These are phyloP conservation scores for Hortaea werneckii DNA, from an alignment of 2,329 filamentous ascomycete species.

Conservation along the genomic window DNA sequence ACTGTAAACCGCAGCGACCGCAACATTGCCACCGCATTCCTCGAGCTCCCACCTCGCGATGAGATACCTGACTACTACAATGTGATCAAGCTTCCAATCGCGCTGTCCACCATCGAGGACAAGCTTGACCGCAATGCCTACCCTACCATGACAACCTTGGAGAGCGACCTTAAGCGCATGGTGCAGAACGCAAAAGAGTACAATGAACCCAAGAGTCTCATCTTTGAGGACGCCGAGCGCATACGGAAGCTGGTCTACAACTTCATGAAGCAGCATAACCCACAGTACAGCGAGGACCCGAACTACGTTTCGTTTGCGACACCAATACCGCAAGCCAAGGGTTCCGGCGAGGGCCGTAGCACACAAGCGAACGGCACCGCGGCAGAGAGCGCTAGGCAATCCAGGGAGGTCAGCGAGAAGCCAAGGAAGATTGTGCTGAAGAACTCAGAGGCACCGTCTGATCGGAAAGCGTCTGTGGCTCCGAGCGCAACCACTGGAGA, in stretches of 20 bases:
- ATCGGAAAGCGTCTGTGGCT: constrained; percentile 20
- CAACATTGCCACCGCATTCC: constrained; percentile 63
- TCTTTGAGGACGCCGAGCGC: constrained; percentile 77
- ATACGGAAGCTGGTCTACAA: constrained; percentile 79
- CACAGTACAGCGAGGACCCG: constrained; percentile 59
- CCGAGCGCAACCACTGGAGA: constrained; percentile 14
- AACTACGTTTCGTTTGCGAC: constrained; percentile 64
- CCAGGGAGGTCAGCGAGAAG: constrained; percentile 5
- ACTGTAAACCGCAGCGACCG: constrained; percentile 44
- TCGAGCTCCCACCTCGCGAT: constrained; percentile 47
- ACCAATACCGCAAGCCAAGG: constrained; percentile 50
- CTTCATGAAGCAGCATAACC: constrained; percentile 78
- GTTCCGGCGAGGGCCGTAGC: constrained; percentile 8
- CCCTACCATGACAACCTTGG: constrained; percentile 59
- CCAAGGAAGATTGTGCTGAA: constrained; percentile 12
- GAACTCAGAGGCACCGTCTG: constrained; percentile 18
- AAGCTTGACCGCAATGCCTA: constrained; percentile 64
- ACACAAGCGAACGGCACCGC: constrained; percentile 8
- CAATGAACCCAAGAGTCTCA: constrained; percentile 60
- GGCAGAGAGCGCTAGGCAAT: constrained; percentile 4
- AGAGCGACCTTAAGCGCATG: constrained; percentile 81
- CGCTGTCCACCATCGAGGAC: constrained; percentile 63
- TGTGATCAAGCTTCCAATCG: constrained; percentile 66
- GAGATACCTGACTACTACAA: constrained; percentile 66
- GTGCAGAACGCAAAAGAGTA: constrained; percentile 79